Conservation (phyloP, 1,284 basidiomycete genomes). For the Cutaneotrichosporon sp. region DNA sequence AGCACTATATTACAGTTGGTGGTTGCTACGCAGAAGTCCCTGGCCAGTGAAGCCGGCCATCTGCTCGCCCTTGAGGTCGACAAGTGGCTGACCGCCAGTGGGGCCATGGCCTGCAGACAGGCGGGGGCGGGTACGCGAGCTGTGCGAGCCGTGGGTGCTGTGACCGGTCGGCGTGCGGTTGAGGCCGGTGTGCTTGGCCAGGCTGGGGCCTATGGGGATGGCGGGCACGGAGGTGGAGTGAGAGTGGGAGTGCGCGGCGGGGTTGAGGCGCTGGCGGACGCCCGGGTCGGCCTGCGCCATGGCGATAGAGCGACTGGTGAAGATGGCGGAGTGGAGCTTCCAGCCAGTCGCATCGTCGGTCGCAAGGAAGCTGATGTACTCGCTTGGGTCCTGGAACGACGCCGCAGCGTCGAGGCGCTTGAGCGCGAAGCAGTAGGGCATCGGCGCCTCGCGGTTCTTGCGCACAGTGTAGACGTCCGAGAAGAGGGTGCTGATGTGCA, state of each 20-base stretch:
- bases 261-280: background rate
- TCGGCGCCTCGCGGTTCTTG: conserved; percentile 62
- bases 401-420: conserved; percentile 78
- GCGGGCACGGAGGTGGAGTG: background rate
- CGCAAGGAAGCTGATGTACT: conserved; percentile 80
- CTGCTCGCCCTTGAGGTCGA: conserved; percentile 10
- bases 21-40: conserved; percentile 12
- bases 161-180: background rate
- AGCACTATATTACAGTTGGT: conserved; percentile 2
- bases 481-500: conserved; percentile 59
- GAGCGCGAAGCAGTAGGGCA: conserved; percentile 75
- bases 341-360: conserved; percentile 59
- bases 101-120: background rate
- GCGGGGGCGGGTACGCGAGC: background rate
- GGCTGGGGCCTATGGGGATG: background rate
- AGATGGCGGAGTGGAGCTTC: conserved; percentile 43
- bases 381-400: conserved; percentile 77
- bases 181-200: background rate
- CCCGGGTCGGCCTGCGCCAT: conserved; percentile 11
- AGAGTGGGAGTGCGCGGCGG: background rate
- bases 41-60: conserved; percentile 17
- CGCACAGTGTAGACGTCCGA: conserved; percentile 79
- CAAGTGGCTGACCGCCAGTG: conserved; percentile 1
- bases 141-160: background rate
- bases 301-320: conserved; percentile 29